Conservation (phyloP, 2,329 filamentous ascomycete genomes). For the Aspergillus sp. region DNA sequence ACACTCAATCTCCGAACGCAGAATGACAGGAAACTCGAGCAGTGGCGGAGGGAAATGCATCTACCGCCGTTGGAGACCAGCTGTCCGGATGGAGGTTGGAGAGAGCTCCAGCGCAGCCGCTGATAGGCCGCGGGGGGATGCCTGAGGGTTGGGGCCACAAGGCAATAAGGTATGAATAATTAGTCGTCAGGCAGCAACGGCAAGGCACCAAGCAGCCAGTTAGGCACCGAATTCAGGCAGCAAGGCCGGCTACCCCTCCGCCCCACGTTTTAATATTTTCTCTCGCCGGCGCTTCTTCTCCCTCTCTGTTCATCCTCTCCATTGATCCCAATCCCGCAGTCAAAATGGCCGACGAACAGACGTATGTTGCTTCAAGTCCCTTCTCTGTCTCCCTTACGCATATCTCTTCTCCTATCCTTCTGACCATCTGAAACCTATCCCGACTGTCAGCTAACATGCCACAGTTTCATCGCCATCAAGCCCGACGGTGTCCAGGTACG, state of each 20-base stretch:
- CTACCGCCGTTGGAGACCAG: conserved; percentile 13
- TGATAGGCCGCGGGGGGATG: not conserved
- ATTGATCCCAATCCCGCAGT: conserved; percentile 23
- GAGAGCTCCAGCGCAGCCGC: not conserved
- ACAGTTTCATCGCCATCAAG: conserved; percentile 99
- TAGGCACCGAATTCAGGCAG: not conserved
- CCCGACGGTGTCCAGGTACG: conserved; percentile 96
- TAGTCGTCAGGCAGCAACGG: too few species aligned
- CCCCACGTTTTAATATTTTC: conserved; percentile 17
- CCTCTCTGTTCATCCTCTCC: conserved; percentile 8
- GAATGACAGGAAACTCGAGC: conserved; percentile 1
- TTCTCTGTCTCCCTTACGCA: conserved; percentile 10
- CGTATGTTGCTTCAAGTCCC: conserved; percentile 49
- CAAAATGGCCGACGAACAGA: conserved; percentile 75
- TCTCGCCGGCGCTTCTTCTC: conserved; percentile 17
- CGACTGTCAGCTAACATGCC: too few species aligned
- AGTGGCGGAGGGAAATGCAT: conserved; percentile 19
- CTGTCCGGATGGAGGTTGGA: conserved; percentile 4
- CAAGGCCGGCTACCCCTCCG: conserved; percentile 6
- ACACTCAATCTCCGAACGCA: conserved; percentile 24
- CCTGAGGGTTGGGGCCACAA: conserved; percentile 7
- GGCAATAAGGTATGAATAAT: not conserved
- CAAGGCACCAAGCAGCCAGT: too few species aligned
- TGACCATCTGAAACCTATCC: too few species aligned
- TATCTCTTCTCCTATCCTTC: too few species aligned